phyloP scores from a whole-genome alignment of 108 stramenopile genomes.

The Bacterosira constricta region DNA sequence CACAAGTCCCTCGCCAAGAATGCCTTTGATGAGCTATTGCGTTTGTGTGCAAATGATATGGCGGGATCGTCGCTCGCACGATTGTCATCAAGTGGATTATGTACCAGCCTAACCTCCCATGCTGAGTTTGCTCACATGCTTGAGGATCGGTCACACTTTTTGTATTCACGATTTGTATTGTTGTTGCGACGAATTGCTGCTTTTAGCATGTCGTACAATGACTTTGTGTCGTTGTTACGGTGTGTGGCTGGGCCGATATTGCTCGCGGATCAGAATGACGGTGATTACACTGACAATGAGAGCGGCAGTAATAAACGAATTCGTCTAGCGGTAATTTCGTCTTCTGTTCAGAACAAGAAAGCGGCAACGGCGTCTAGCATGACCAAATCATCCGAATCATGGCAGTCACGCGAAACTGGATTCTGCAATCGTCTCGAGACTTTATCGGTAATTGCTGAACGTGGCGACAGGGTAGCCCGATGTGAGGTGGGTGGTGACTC shows the following conservation, averaged over 20 bases:
- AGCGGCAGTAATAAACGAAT: slow-evolving; percentile 42
- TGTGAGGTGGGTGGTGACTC: slow-evolving; percentile 80
- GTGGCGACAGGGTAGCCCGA: slow-evolving; percentile 70
- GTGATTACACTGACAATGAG: slow-evolving; percentile 20
- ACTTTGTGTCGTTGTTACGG: slow-evolving; percentile 81
- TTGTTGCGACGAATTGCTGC: slow-evolving; percentile 75
- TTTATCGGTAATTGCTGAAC: slow-evolving; percentile 73
- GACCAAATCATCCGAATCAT: slow-evolving; percentile 55
- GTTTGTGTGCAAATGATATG: slow-evolving; percentile 68
- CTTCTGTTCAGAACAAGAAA: slow-evolving; percentile 56
- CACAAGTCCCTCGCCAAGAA: slow-evolving; percentile 63
- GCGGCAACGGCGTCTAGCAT: slow-evolving; percentile 13
- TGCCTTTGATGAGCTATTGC: slow-evolving; percentile 74
- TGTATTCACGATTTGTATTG: slow-evolving; percentile 74
- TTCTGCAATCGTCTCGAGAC: slow-evolving; percentile 74
- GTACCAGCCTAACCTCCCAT: slow-evolving; percentile 72
- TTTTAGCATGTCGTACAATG: slow-evolving; percentile 84
- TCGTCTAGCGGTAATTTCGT: slow-evolving; percentile 75
- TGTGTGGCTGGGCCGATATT: slow-evolving; percentile 79
- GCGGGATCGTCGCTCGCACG: slow-evolving; percentile 75
- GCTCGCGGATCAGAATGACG: slow-evolving; percentile 51
- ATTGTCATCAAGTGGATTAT: slow-evolving; percentile 78
- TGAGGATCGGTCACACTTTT: slow-evolving; percentile 68
- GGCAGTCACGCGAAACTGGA: slow-evolving; percentile 65
- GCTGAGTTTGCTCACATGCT: slow-evolving; percentile 78